Base-by-base conservation (phyloP, 139 green algal species). In the Haematococcus lacustris region DNA sequence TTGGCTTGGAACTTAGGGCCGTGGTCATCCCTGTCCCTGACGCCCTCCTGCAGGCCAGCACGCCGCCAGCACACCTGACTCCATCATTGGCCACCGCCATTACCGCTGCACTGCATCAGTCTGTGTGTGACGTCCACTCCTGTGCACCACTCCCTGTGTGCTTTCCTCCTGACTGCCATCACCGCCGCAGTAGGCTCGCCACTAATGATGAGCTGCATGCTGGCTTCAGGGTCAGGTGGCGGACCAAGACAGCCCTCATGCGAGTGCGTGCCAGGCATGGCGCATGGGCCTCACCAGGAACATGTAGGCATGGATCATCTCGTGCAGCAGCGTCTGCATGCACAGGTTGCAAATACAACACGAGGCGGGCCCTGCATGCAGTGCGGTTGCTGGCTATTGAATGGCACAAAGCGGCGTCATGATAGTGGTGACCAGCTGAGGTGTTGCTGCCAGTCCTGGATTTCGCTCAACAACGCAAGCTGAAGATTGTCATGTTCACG, bases 251-350 rank as follows among this genome's bases (percentile, higher is more conserved):
- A 64, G 13, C 21, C 4, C 30, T 41, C 33, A 5, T 57, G 47
- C 13, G 21, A 21, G 47, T 21, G 47, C 47, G 13, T 57, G 21
- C 21, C 13, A 21, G 13, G 13, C 13, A 21, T 28, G 13, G 47
- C 13, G 21, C 47, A 28, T 57, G 47, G 21, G 47, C 21, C 53
- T n/a, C 30, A 68, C 33, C 61, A 70, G 53, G 43, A 93, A 88
- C 40, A 89, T 78, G 64, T 86, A 83, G 1, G 89, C 88, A 70
- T 94, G 89, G 53, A 92, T 95, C 90, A 96, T 96, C 69, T 96
- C 90, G 73, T 96, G 90, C 39, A 97, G 83, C 67, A 97, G 79
- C 40, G 89, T 90, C 33, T 90, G 62, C 53, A 64, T 23, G 50
- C 9, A 61, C n/a, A 5, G 88, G 88, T 7, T 91, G 86, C 35